phyloP scores from a whole-genome alignment of 371 early-diverging fungal genomes.

The Dinochytrium kinnereticum region DNA sequence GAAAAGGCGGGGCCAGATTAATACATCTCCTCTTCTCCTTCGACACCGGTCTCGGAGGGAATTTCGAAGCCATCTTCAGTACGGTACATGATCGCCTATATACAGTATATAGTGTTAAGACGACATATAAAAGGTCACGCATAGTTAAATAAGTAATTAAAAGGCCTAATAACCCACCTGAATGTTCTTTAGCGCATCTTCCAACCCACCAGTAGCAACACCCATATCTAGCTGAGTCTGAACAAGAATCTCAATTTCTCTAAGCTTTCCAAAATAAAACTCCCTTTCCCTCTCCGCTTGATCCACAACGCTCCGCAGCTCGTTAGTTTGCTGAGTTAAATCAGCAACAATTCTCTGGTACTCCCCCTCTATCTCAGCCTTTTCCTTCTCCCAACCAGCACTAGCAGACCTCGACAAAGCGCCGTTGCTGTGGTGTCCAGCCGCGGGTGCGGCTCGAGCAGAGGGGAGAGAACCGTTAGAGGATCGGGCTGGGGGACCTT shows the following conservation, averaged over 20 bases:
- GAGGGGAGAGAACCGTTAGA: slow-evolving; percentile 2
- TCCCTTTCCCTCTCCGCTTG: slow-evolving; percentile 95
- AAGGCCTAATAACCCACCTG: slow-evolving; percentile 47
- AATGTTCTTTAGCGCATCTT: slow-evolving; percentile 65
- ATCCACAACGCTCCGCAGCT: slow-evolving; percentile 81
- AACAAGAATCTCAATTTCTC: slow-evolving; percentile 90
- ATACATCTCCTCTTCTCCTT: slow-evolving; percentile 26
- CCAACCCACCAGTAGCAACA: not conserved
- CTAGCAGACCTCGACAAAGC: not conserved
- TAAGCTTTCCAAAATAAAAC: slow-evolving; percentile 90
- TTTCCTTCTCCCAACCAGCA: slow-evolving; percentile 18
- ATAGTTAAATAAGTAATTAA: not conserved
- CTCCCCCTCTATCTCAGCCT: slow-evolving; percentile 48
- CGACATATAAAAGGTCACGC: not conserved
- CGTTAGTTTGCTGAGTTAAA: slow-evolving; percentile 66
- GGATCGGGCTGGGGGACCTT: slow-evolving; percentile 22
- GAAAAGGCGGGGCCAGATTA: not conserved
- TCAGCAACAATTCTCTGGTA: slow-evolving; percentile 61
- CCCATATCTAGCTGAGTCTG: slow-evolving; percentile 69
- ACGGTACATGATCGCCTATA: slow-evolving; percentile 33
- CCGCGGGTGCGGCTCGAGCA: slow-evolving; percentile 20
- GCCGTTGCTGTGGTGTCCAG: not conserved
- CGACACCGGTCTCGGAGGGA: slow-evolving; percentile 38
- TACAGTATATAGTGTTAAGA: not conserved
- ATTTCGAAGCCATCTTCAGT: slow-evolving; percentile 77